These are phyloP conservation scores for Aspergillus versicolor DNA, from an alignment of 2,329 filamentous ascomycete species.

Conservation along the genomic window DNA sequence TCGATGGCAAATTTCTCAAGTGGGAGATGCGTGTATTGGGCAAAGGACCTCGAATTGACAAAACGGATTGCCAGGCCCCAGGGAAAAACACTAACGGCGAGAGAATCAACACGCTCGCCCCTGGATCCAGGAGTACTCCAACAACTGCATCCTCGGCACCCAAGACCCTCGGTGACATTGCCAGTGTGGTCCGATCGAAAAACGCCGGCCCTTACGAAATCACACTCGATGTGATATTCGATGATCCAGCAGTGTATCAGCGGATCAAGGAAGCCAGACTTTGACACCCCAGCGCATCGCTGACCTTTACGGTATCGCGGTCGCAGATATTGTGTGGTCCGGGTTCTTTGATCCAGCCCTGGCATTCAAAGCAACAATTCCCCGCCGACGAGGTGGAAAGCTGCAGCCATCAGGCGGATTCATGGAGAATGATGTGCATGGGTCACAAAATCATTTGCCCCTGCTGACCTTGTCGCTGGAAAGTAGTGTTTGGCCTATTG, in stretches of 20 bases:
- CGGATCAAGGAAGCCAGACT: not conserved
- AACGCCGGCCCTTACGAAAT: not conserved
- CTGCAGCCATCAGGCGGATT: not conserved
- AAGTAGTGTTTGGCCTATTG: too few relatives aligned
- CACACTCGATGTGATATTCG: not conserved
- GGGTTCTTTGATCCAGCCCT: not conserved
- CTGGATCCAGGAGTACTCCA: not conserved
- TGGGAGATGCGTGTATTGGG: not conserved
- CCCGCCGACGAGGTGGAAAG: too few relatives aligned
- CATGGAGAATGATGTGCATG: not conserved
- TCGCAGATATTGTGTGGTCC: not conserved
- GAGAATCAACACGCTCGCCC: not conserved
- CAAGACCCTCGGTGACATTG: not conserved
- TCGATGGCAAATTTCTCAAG: too few relatives aligned
- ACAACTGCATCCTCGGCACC: too few relatives aligned
- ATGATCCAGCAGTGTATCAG: not conserved
- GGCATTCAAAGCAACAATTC: not conserved
- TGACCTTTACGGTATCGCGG: not conserved
- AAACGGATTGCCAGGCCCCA: fast-evolving
- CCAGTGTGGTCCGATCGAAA: not conserved
- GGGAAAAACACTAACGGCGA: fast-evolving
- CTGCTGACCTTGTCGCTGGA: not conserved
- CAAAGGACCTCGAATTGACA: not conserved
- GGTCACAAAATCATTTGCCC: not conserved
- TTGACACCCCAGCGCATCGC: not conserved